phyloP scores from a whole-genome alignment of 805 yeast species.

The Metschnikowia colocasiae region DNA sequence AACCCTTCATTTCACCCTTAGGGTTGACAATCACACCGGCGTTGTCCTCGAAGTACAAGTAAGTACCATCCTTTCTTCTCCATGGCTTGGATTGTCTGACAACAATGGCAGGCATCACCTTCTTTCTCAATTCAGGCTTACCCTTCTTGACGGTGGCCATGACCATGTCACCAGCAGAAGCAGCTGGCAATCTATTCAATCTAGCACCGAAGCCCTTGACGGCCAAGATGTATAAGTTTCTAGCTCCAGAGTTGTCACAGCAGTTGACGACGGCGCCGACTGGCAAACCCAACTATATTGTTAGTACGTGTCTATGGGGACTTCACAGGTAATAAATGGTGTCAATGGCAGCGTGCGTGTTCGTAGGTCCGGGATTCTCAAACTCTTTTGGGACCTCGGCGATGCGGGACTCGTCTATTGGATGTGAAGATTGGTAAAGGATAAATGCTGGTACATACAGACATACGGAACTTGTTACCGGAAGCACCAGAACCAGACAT shows the following conservation, averaged over 20 bases:
- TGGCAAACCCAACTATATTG: slow-evolving; percentile 91
- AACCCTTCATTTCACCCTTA: slow-evolving; percentile 99
- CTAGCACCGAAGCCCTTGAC: slow-evolving; percentile 99
- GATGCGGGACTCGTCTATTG: background rate
- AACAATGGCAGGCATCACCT: slow-evolving; percentile 99
- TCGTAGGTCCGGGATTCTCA: too few relatives aligned
- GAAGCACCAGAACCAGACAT: slow-evolving; percentile 95
- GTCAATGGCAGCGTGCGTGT: too few relatives aligned
- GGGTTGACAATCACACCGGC: slow-evolving; percentile 99
- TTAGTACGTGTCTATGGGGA: slow-evolving; percentile 22
- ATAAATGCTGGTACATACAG: slow-evolving; percentile 61
- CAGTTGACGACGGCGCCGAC: slow-evolving; percentile 99
- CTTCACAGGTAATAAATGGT: background rate
- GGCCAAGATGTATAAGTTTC: slow-evolving; percentile 97
- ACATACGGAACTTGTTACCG: slow-evolving; percentile 99
- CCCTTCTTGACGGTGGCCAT: slow-evolving; percentile 99
- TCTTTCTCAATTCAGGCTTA: slow-evolving; percentile 99
- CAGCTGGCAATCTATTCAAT: slow-evolving; percentile 99
- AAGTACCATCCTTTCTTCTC: slow-evolving; percentile 99
- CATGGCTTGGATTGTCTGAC: slow-evolving; percentile 99
- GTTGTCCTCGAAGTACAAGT: slow-evolving; percentile 99
- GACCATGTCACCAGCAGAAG: slow-evolving; percentile 99
- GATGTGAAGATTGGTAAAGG: background rate
- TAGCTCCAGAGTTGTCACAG: slow-evolving; percentile 99
- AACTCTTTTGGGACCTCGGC: background rate